These are phyloP conservation scores for Colletotrichum somersetense DNA, from an alignment of 2,329 filamentous ascomycete genomes.

Conservation along the genomic window DNA sequence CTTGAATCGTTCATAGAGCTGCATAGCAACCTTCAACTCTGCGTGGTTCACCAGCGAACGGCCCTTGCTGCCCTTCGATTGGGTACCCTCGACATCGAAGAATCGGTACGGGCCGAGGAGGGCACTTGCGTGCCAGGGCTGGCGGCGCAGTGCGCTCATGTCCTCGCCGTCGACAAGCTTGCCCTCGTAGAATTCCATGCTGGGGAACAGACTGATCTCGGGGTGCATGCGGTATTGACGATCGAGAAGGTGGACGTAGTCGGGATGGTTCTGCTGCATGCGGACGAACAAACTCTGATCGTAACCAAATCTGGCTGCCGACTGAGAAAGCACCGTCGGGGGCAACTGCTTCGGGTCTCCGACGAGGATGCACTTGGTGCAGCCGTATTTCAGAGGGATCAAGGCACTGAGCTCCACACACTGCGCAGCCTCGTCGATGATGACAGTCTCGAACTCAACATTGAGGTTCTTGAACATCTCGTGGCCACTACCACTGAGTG, in stretches of 20 bases:
- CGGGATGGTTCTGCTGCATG: slow-evolving; percentile 93
- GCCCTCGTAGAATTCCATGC: slow-evolving; percentile 91
- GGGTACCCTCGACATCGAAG: slow-evolving; percentile 93
- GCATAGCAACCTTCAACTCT: slow-evolving; percentile 88
- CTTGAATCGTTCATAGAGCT: slow-evolving; percentile 83
- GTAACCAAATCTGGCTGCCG: slow-evolving; percentile 92
- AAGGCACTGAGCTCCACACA: slow-evolving; percentile 97
- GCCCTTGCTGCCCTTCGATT: slow-evolving; percentile 83
- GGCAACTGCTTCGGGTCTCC: slow-evolving; percentile 98
- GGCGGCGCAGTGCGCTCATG: slow-evolving; percentile 81
- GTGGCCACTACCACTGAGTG: slow-evolving; percentile 93
- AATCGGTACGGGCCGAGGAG: slow-evolving; percentile 94
- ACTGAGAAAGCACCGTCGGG: slow-evolving; percentile 94
- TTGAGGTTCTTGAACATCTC: slow-evolving; percentile 96
- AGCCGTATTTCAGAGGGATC: slow-evolving; percentile 97
- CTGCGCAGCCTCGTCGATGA: slow-evolving; percentile 98
- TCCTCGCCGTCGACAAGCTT: slow-evolving; percentile 85
- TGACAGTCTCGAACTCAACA: slow-evolving; percentile 97
- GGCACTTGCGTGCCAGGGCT: slow-evolving; percentile 86
- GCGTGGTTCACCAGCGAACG: slow-evolving; percentile 91
- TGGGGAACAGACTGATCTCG: slow-evolving; percentile 92
- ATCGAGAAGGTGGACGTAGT: slow-evolving; percentile 93
- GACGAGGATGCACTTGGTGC: slow-evolving; percentile 95
- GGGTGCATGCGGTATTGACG: slow-evolving; percentile 99
- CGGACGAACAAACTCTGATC: slow-evolving; percentile 98